Conservation (phyloP, 2,329 filamentous ascomycete genomes). For the Clonostachys rosea region DNA sequence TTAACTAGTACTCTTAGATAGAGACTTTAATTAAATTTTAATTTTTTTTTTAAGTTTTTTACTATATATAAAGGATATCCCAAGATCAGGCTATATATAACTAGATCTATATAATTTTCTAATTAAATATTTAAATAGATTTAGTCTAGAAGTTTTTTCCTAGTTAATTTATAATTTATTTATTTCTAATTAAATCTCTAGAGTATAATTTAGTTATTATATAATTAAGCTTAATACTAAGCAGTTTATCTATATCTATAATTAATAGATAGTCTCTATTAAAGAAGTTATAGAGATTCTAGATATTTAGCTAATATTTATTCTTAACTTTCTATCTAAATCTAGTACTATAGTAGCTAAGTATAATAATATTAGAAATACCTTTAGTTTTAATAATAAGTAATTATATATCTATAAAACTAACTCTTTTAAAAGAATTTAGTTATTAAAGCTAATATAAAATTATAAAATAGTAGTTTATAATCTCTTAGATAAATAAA, state of each 20-base stretch:
- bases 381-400: not conserved
- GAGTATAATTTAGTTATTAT: slow-evolving; percentile 19
- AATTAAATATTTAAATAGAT: slow-evolving; percentile 26
- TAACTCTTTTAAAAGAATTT: not conserved
- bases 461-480: slow-evolving; percentile 28
- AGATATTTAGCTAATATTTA: not conserved
- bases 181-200: too few relatives aligned
- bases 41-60: too few relatives aligned
- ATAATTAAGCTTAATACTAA: slow-evolving; percentile 25
- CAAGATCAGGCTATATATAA: too few relatives aligned
- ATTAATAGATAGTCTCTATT: slow-evolving; percentile 24
- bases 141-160: too few relatives aligned
- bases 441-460: not conserved
- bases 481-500: slow-evolving; percentile 25
- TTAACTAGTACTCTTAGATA: slow-evolving; percentile 15
- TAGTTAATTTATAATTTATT: too few relatives aligned
- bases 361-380: not conserved
- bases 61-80: too few relatives aligned
- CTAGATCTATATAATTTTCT: slow-evolving; percentile 4
- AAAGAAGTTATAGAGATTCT: slow-evolving; percentile 7
- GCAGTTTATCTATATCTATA: slow-evolving; percentile 20
- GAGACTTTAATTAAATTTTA: slow-evolving; percentile 7
- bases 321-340: not conserved
- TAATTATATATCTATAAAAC: not conserved
- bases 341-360: not conserved